A percentile compares a stretch with the other conserved stretches of the same genome.
Conservation (phyloP, 164 flowering plant genomes). For the Tetrastigma voinierianum region DNA sequence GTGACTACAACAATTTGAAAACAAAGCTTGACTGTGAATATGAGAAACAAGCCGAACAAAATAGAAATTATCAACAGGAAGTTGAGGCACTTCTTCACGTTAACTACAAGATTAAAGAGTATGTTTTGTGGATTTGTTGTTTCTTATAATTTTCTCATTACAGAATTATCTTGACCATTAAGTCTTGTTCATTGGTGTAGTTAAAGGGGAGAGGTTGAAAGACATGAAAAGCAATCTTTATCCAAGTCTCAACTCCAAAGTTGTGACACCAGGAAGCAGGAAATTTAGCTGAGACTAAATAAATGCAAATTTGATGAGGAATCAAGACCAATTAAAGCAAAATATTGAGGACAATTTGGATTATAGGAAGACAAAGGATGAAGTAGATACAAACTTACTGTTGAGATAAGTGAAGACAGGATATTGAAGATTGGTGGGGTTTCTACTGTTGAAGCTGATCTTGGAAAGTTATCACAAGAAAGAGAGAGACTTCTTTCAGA, state of each 20-base stretch:
- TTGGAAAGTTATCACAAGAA: constrained; percentile 60
- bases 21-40: constrained; percentile 54
- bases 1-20: constrained; percentile 59
- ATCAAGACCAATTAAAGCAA: constrained; percentile 65
- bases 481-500: constrained; percentile 83
- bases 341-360: constrained; percentile 88
- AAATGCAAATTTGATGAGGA: constrained; percentile 53
- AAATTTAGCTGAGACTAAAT: constrained; percentile 49
- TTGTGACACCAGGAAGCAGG: constrained; percentile 50
- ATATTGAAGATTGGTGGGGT: constrained; percentile 67
- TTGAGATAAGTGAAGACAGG: constrained; percentile 74
- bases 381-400: constrained; percentile 65
- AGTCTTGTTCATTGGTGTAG: too few relatives aligned
- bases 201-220: constrained; percentile 75
- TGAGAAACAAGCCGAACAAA: constrained; percentile 52
- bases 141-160: not conserved
- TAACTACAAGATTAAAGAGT: constrained; percentile 70
- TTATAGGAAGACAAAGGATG: constrained; percentile 70
- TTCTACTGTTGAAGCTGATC: constrained; percentile 58
- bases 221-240: constrained; percentile 66
- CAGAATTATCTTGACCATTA: constrained; percentile 9
- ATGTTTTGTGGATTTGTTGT: constrained; percentile 22
- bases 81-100: constrained; percentile 44
- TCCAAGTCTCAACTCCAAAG: constrained; percentile 54
- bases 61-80: constrained; percentile 57